Conservation (phyloP, 1,284 basidiomycete genomes). For the Cryptococcus neoformans region DNA sequence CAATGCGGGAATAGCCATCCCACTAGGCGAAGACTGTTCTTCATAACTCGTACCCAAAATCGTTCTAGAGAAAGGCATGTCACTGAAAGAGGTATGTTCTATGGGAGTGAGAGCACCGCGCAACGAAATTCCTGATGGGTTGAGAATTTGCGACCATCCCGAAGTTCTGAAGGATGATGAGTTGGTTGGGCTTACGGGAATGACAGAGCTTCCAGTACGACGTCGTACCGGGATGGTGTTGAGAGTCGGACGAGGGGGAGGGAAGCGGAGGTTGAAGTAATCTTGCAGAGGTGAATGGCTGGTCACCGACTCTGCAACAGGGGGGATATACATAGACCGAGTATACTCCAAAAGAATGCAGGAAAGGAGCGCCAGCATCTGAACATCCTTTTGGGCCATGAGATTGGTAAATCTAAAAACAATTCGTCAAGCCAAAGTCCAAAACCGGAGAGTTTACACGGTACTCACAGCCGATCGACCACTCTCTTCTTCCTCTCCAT, state of each 20-base stretch:
- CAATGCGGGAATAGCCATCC: too few species aligned
- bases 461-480: slow-evolving; percentile 12
- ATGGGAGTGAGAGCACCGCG: slow-evolving; percentile 35
- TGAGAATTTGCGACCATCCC: slow-evolving; percentile 39
- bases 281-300: slow-evolving; percentile 40
- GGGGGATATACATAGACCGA: slow-evolving; percentile 21
- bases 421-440: slow-evolving; percentile 6
- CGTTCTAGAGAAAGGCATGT: slow-evolving; percentile 1
- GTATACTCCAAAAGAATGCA: slow-evolving; percentile 58
- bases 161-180: slow-evolving; percentile 15
- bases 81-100: slow-evolving; percentile 32
- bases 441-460: slow-evolving; percentile 8
- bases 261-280: slow-evolving; percentile 35
- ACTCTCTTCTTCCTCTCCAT: slow-evolving; percentile 36
- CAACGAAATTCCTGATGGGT: slow-evolving; percentile 32
- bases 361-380: slow-evolving; percentile 76
- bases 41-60: too few species aligned
- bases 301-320: slow-evolving; percentile 16
- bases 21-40: too few species aligned
- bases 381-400: slow-evolving; percentile 65
- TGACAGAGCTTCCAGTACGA: slow-evolving; percentile 2
- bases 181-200: slow-evolving; percentile 16
- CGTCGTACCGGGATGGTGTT: slow-evolving; percentile 9
- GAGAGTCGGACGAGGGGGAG: slow-evolving; percentile 15
- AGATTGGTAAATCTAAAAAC: slow-evolving; percentile 61